Conservation (phyloP, 2,329 filamentous ascomycete species). For the Pleurostoma richardsiae region DNA sequence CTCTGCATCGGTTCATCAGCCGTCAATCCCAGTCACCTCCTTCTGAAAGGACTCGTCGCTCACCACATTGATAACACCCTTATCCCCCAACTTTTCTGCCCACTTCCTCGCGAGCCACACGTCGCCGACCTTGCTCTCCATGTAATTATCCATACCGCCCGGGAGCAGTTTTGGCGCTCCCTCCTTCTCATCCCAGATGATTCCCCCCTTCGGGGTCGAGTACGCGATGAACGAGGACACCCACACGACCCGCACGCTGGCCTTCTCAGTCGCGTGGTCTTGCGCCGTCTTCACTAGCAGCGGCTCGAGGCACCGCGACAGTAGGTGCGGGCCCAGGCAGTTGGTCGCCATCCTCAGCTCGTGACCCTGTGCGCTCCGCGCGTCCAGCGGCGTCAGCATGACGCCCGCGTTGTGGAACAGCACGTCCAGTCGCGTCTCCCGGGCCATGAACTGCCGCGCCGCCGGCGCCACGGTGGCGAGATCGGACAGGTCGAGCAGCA, state of each 20-base stretch:
- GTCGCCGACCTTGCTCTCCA: conserved; percentile 3
- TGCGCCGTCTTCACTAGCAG: not conserved
- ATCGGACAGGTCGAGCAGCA: conserved; percentile 4
- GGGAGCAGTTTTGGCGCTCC: not conserved
- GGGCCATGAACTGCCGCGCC: not conserved
- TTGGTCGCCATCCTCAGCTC: conserved; percentile 4
- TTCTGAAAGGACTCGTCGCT: too few species aligned
- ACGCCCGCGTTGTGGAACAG: conserved; percentile 4
- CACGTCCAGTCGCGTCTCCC: conserved; percentile 1
- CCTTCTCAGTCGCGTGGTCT: not conserved
- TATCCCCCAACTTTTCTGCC: not conserved
- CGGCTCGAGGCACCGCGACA: not conserved
- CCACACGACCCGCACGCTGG: not conserved
- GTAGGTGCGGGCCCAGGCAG: conserved; percentile 2
- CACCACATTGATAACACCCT: conserved; percentile 2
- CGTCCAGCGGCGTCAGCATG: not conserved
- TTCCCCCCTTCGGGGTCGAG: not conserved
- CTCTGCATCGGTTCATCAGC: too few species aligned
- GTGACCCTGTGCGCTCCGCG: not conserved
- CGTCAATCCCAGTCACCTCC: too few species aligned
- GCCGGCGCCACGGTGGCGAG: conserved; percentile 2
- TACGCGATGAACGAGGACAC: conserved; percentile 1
- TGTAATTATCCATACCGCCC: conserved; percentile 1
- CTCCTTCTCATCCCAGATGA: conserved; percentile 1
- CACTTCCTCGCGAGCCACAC: not conserved